Evolutionary conservation across 768 basidiomycete species (phyloP), one percentile per base, ranked within the genome.

Genomic region (Termitomyces sp.): DNA sequence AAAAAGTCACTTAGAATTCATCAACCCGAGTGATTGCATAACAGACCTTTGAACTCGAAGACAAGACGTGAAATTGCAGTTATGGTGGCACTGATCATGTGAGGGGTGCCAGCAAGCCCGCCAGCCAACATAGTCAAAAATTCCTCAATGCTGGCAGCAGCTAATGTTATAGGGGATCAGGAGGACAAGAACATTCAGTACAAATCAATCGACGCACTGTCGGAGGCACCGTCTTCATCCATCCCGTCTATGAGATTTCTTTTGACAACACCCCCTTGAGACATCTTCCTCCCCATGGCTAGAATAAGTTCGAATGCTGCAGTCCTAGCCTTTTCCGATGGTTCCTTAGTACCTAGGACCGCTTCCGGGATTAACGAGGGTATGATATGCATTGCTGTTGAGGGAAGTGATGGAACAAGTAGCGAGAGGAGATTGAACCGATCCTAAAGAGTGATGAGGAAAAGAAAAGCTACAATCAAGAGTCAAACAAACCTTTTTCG

Each of bases 1-100:
- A 32, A 39, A 16, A 42, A 15, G 15, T 52, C 18, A 59, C 36
- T 35, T 41, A 18, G 33, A 18, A 33, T 35, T 20, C 45, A 41
- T 47, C 44, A 6, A 38, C 41, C 11, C n/a, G 25, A 20, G 56
- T 44, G 0, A 29, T 23, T 12, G 25, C 39, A 1, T 25, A 39
- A 67, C 73, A 38, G 50, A 94, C 95, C 86, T 79, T 89, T 94
- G 76, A 95, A 99, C 71, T 98, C 97, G 67, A 98, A 99, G 16
- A 98, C 78, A 12, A 98, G 77, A 22, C 97, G 84, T 2, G 95
- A 95, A 51, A 99, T 84, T 0, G 94, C 92, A 6, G 94, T 98
- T 50, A 98, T 85, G 1, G 93, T 92, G 2, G 97, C 97, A 65
- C 94, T 96, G 68, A 98, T 96, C 94, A 97, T 98, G 66, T 99